A percentile compares a stretch with the other conserved stretches of the same genome.
Evolutionary conservation across 805 yeast species (phyloP).

Genomic region (Pichia paraexigua): DNA sequence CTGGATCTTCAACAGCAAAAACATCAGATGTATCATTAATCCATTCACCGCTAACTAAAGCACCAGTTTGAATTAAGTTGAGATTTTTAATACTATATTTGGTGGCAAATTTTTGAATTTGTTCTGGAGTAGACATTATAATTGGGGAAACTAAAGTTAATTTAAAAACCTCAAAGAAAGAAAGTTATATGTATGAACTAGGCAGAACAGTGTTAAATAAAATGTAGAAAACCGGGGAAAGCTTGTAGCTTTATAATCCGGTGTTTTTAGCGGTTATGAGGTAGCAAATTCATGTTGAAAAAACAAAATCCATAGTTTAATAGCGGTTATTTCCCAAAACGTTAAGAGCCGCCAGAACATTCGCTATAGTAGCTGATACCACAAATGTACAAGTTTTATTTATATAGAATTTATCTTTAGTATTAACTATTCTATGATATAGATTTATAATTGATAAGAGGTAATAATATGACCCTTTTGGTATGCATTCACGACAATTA

Average conservation of each 20-base stretch:
- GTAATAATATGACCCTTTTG: too few relatives aligned
- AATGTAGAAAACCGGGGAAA: neutral
- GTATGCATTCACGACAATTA: too few relatives aligned
- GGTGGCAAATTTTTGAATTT: conserved; percentile 22
- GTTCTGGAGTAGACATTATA: conserved; percentile 22
- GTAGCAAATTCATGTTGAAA: neutral
- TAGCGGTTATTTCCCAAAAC: neutral
- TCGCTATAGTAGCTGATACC: too few relatives aligned
- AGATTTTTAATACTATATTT: conserved; percentile 35
- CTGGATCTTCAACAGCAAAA: conserved; percentile 74
- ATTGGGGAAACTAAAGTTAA: too few relatives aligned
- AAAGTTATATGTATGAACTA: too few relatives aligned
- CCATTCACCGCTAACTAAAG: conserved; percentile 74
- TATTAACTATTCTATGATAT: too few relatives aligned
- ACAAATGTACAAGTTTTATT: too few relatives aligned
- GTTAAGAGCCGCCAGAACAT: neutral
- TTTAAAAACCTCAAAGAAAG: too few relatives aligned
- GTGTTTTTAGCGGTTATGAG: neutral
- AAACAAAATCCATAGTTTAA: neutral
- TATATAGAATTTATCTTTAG: too few relatives aligned
- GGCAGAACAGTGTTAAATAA: too few relatives aligned
- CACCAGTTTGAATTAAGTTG: conserved; percentile 49
- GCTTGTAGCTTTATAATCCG: neutral
- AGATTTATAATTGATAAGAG: too few relatives aligned
- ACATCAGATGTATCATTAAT: conserved; percentile 32